These are phyloP conservation scores for Trametes sp. DNA, from an alignment of 1,284 basidiomycete genomes.

Conservation along the genomic window DNA sequence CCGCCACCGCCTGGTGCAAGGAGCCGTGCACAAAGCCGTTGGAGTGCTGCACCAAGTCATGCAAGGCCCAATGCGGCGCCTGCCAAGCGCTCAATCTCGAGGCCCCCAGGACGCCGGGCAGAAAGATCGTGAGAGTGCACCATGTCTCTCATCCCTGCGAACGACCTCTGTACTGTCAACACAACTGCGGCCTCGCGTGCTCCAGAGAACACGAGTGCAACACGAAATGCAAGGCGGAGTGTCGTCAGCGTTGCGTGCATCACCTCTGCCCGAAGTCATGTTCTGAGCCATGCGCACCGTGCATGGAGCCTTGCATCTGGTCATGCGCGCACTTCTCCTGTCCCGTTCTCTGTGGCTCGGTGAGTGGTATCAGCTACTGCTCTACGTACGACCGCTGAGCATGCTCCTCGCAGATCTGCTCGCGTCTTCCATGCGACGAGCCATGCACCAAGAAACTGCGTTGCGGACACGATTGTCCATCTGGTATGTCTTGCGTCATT, in stretches of 20 bases:
- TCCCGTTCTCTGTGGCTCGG: constrained; percentile 75
- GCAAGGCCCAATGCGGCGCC: constrained; percentile 54
- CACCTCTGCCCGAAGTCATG: constrained; percentile 63
- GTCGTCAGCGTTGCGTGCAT: constrained; percentile 60
- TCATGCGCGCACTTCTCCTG: constrained; percentile 62
- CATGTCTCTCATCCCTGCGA: constrained; percentile 63
- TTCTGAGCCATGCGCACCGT: constrained; percentile 66
- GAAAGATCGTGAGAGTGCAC: constrained; percentile 38
- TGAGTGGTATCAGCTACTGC: constrained; percentile 42
- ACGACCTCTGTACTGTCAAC: constrained; percentile 63
- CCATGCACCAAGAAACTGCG: constrained; percentile 55
- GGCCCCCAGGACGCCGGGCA: not conserved
- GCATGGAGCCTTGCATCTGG: constrained; percentile 67
- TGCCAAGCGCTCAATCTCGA: constrained; percentile 51
- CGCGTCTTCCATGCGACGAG: constrained; percentile 70
- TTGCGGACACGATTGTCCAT: constrained; percentile 74
- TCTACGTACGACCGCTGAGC: not conserved
- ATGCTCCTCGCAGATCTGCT: constrained; percentile 59
- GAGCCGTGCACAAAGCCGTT: constrained; percentile 53
- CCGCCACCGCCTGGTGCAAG: constrained; percentile 49
- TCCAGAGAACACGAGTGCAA: constrained; percentile 59
- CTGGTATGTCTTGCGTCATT: constrained; percentile 49
- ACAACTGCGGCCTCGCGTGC: constrained; percentile 60
- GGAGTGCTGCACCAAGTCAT: constrained; percentile 63
- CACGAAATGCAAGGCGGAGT: constrained; percentile 52